Evolutionary conservation across 73 alveolate species (phyloP), one percentile per base, ranked within the genome.

Genomic region (Blepharisma japonicum): DNA sequence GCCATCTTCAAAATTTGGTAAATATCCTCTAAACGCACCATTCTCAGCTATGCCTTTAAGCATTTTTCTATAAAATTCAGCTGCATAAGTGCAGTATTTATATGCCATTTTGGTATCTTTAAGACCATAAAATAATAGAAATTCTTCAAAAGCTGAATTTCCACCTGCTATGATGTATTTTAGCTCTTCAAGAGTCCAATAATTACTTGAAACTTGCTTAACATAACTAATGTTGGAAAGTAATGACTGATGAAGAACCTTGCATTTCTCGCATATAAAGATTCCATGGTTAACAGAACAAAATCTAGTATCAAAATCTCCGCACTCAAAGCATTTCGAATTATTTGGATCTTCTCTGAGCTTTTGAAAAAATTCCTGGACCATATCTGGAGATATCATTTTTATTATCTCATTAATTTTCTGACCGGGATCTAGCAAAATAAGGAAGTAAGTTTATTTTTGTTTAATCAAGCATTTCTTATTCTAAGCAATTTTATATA

Each of bases 231-330:
- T 5, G 66, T 67, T 67, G 47, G 68, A 6, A 20, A 89, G 93
- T 53, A 86, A 42, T 2, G 81, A 79, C 67, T 86, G 77, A 77
- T 90, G 97, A 7, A 74, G 77, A 48, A 88, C 97, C 6, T 93
- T 76, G 77, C 97, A 90, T 54, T 81, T 78, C 71, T 71, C 49
- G 77, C 97, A 90, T 45, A 90, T 66, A 68, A 81, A 90, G 27
- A 83, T 77, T 18, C 97, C 97, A 71, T 90, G 84, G 85, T 83
- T 90, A 49, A 90, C 71, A 11, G 94, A 90, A 6, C 88, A 78
- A 93, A 93, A 90, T 7, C 81, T 80, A 9, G 94, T 82, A 32
- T 49, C 45, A 45, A 78, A 25, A 18, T 14, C 46, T 14, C 74
- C 49, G 23, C 74, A 61, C 11, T 61, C 74, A 61, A 14, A 61